A percentile compares a stretch with the other conserved stretches of the same genome.
Evolutionary conservation across 179 eudicot species (phyloP).

Genomic region (Beta macrorhiza): DNA sequence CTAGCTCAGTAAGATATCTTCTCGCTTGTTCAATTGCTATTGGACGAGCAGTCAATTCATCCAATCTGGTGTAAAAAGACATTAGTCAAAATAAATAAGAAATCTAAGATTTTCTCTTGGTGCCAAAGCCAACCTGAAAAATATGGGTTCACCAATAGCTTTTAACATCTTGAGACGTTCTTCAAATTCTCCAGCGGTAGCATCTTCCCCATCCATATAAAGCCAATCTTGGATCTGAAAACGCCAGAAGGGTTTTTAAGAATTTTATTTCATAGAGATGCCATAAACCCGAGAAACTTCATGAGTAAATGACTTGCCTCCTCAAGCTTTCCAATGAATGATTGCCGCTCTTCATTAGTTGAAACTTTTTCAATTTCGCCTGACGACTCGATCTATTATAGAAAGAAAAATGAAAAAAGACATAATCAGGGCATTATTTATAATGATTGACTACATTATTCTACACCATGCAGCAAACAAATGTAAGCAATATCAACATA

Average conservation of each 20-base stretch:
- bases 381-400: conserved; percentile 62
- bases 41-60: conserved; percentile 88
- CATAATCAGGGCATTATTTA: conserved; percentile 4
- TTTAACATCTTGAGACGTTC: conserved; percentile 73
- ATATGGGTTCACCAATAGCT: conserved; percentile 91
- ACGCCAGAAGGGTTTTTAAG: not conserved
- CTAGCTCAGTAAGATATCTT: conserved; percentile 58
- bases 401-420: not conserved
- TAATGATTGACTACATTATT: not conserved
- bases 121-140: conserved; percentile 60
- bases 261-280: not conserved
- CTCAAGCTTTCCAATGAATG: conserved; percentile 77
- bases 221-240: conserved; percentile 94
- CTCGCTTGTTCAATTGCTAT: conserved; percentile 63
- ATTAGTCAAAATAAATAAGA: conserved; percentile 19
- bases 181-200: conserved; percentile 73
- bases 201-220: conserved; percentile 98
- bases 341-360: conserved; percentile 66
- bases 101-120: not conserved
- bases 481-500: conserved; percentile 16
- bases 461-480: not conserved
- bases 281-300: not conserved
- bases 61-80: conserved; percentile 43
- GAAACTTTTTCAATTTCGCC: conserved; percentile 66
- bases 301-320: conserved; percentile 48